Evolutionary conservation across 805 yeast species (phyloP).

Genomic region (Schwanniomyces sp.): DNA sequence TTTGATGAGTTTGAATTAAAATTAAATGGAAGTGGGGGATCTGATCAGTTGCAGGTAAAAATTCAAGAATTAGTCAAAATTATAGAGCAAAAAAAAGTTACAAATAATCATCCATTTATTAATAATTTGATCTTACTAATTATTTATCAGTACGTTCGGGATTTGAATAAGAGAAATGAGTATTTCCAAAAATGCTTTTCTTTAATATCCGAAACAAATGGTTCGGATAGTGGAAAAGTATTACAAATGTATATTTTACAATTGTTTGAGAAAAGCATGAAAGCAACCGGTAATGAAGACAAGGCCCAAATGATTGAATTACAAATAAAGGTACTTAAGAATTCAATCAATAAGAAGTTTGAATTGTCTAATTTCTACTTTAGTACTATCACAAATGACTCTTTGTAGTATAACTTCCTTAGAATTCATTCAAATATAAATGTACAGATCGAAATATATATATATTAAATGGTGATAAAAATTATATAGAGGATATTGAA

Average conservation of each 20-base stretch:
- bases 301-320: constrained; percentile 18
- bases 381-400: background rate
- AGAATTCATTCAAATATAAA: background rate
- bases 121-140: constrained; percentile 14
- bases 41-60: background rate
- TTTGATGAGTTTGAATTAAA: constrained; percentile 2
- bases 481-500: background rate
- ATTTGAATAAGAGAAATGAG: constrained; percentile 13
- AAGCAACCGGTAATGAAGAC: constrained; percentile 17
- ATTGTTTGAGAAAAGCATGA: constrained; percentile 11
- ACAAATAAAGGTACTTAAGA: constrained; percentile 12
- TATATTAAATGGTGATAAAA: background rate
- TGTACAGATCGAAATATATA: constrained; percentile 6
- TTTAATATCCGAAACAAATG: constrained; percentile 9
- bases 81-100: background rate
- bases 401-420: background rate
- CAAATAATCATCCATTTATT: constrained; percentile 12
- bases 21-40: background rate
- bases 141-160: constrained; percentile 11
- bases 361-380: constrained; percentile 1
- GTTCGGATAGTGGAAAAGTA: constrained; percentile 19
- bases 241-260: constrained; percentile 17
- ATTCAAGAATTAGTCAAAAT: background rate
- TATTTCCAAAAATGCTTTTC: constrained; percentile 14
- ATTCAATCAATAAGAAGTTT: constrained; percentile 9